A percentile compares a stretch with the other conserved stretches of the same genome.
Evolutionary conservation across 495 filamentous ascomycete genomes (phyloP).

Genomic region (Aspergillus sclerotioniger): DNA sequence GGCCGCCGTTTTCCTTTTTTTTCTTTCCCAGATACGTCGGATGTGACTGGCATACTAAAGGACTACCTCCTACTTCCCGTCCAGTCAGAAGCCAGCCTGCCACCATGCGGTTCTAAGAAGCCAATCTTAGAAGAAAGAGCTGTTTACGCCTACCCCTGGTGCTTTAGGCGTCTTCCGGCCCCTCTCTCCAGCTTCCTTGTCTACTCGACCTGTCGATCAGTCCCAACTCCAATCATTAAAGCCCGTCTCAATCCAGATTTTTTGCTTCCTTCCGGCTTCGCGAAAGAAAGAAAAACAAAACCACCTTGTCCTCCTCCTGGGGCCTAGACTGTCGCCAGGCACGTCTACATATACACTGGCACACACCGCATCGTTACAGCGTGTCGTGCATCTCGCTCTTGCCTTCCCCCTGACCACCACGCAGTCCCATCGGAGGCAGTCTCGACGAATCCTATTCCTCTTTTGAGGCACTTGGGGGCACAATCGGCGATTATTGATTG

Average conservation of each 20-base stretch:
- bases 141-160: slow-evolving; percentile 22
- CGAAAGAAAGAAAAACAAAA: slow-evolving; percentile 1
- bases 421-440: background rate
- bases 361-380: slow-evolving; percentile 10
- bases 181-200: slow-evolving; percentile 9
- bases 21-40: slow-evolving; percentile 2
- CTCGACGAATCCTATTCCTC: slow-evolving; percentile 4
- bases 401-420: background rate
- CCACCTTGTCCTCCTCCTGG: background rate
- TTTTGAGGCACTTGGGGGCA: slow-evolving; percentile 4
- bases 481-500: slow-evolving; percentile 8
- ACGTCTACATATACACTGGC: slow-evolving; percentile 4
- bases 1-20: background rate
- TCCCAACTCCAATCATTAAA: slow-evolving; percentile 12
- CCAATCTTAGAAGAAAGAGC: slow-evolving; percentile 20
- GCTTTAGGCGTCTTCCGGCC: slow-evolving; percentile 8
- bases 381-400: background rate
- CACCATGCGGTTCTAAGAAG: slow-evolving; percentile 24
- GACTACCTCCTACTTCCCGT: slow-evolving; percentile 10
- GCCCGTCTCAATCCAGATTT: background rate
- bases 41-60: slow-evolving; percentile 9
- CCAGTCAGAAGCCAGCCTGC: slow-evolving; percentile 23
- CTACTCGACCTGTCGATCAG: slow-evolving; percentile 14
- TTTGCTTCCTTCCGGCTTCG: background rate
- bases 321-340: slow-evolving; percentile 6